Conservation (phyloP, 768 basidiomycete genomes). For the Suillus plorans region DNA sequence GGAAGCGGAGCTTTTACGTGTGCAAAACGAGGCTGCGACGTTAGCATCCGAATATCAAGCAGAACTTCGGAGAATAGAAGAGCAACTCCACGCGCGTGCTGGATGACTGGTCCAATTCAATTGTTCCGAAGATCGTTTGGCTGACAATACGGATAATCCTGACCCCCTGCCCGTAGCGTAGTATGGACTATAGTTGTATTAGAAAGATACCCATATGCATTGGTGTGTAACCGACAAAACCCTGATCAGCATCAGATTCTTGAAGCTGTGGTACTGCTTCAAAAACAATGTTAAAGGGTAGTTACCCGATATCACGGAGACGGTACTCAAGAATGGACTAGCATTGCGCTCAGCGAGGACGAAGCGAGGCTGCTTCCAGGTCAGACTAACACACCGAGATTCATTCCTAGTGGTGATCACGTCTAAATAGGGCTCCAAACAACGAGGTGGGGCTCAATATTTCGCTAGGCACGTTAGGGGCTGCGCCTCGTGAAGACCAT, state of each 20-base stretch:
- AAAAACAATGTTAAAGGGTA: neutral
- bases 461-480: neutral
- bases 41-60: conserved; percentile 34
- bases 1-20: conserved; percentile 27
- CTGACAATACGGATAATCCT: conserved; percentile 5
- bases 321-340: neutral
- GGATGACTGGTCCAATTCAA: conserved; percentile 20
- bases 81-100: conserved; percentile 30
- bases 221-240: neutral
- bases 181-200: conserved; percentile 13
- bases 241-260: neutral
- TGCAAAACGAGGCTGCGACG: conserved; percentile 28
- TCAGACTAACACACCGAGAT: neutral
- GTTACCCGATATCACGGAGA: neutral
- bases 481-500: conserved; percentile 6
- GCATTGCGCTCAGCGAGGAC: neutral
- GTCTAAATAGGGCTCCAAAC: neutral
- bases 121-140: conserved; percentile 19
- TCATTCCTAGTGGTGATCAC: neutral
- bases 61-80: conserved; percentile 34
- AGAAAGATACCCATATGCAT: neutral
- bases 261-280: neutral
- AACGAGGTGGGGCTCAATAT: neutral
- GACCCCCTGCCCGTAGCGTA: conserved; percentile 11
- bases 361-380: conserved; percentile 2